phyloP scores from a whole-genome alignment of 345 rosid genomes.

The Boechera divaricarpa region DNA sequence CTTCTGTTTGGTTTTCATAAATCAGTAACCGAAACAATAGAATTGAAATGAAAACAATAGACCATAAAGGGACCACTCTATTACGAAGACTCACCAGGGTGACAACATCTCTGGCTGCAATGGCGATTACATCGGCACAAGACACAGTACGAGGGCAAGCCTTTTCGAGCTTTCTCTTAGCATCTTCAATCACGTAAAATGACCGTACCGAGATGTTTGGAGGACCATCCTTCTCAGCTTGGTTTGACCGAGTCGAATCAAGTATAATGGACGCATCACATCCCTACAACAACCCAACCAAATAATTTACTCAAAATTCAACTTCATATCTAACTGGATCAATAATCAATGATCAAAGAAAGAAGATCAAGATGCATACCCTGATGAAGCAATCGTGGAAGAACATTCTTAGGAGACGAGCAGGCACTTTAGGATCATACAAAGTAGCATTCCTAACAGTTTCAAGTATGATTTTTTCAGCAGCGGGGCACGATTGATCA shows the following conservation, averaged over 20 bases:
- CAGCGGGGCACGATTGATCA: conserved; percentile 71
- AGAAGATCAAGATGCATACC: conserved; percentile 48
- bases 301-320: neutral
- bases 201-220: conserved; percentile 76
- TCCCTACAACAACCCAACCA: conserved; percentile 54
- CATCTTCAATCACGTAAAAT: conserved; percentile 79
- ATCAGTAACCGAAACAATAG: too few relatives aligned
- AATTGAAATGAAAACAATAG: too few relatives aligned
- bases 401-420: conserved; percentile 86
- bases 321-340: neutral
- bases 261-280: conserved; percentile 83
- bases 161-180: conserved; percentile 69
- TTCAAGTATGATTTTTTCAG: conserved; percentile 67
- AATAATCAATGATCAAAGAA: neutral
- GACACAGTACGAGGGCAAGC: conserved; percentile 74
- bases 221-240: conserved; percentile 91
- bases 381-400: conserved; percentile 91
- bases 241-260: conserved; percentile 61
- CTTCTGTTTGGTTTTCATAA: too few relatives aligned
- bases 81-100: conserved; percentile 52
- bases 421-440: conserved; percentile 79
- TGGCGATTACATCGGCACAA: conserved; percentile 71
- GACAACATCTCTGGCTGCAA: conserved; percentile 85
- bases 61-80: neutral
- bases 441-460: conserved; percentile 62